Evolutionary conservation across 306 rosid species (phyloP), one percentile per base, ranked within the genome.

Genomic region (Myrica gale): DNA sequence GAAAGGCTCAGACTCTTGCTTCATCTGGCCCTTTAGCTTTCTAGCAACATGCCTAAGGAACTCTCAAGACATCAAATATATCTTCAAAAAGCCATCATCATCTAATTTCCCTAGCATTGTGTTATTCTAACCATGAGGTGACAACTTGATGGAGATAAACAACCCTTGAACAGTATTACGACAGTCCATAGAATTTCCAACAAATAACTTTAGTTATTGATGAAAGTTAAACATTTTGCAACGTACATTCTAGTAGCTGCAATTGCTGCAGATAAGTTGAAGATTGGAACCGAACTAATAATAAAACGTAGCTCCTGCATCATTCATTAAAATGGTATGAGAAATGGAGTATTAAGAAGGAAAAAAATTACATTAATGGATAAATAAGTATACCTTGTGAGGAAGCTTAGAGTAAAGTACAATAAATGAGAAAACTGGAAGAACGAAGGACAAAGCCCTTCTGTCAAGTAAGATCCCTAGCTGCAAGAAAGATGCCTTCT

Each of bases 241-340:
- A 74, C 95, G 69, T 82, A 92, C 98, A 94, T 92, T 91, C 98
- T 86, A 72, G 50, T 85, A 23, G 90, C 91, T 74, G 95, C 93
- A 82, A 92, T 39, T 78, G 98, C 90, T 23, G 98, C 97, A 78
- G 98, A 91, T 76, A 94, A 80, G 83, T 94, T 94, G 87, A 94
- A 92, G 60, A 94, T 82, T 84, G 98, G 98, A 84, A 90, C 87
- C 43, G 97, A 85, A 80, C 89, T 86, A 60, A 94, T 78, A 13
- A 94, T 94, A 81, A 94, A 94, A 51, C 97, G 97, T 63, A 94
- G 95, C 89, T 94, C 98, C 98, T 94, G 96, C 85, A 85, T 71
- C 70, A 83, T 76, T 61, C 81, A 81, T 69, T 73, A 58, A 73
- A 62, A 73, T 9, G 63, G 76, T 43, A 75, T 23, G 26, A 23